Base-by-base conservation (phyloP, 1,284 basidiomycete species). In the Cryptococcus maquisensis region DNA sequence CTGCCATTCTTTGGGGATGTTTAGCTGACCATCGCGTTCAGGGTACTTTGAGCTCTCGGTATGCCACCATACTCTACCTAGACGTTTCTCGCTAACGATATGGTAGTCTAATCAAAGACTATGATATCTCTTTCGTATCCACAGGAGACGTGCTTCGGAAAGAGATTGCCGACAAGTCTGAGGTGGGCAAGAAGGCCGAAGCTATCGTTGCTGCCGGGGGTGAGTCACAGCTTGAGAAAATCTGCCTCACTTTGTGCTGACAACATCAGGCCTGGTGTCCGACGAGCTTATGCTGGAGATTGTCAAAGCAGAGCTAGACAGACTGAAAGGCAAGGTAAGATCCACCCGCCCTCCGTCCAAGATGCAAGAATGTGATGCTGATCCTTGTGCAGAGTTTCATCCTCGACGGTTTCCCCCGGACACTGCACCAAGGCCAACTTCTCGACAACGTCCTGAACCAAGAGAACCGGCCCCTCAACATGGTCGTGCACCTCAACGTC, bases 391-490 rank as follows among this genome's bases (percentile, higher is more conserved):
- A 76, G 74, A 73, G 71, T 64, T 97, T 94, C 94, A 88, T 98
- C 61, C 77, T 98, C 36, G 95, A 99, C 68, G 95, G 95, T 5
- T 98, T 98, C 70, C 95, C 95, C 32, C 85, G 95, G 39, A 99
- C 95, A 2, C 76, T 95, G 2, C 84, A 83, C 16, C 95, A 99
- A 76, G 95, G 90, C 1, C 79, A 86, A 71, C 79, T 95, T 43
- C 81, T 99, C 10, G 90, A 97, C 59, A 49, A 66, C 5, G 71
- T 77, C 12, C 63, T 80, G 38, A 67, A 65, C 13, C 55, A 68
- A 45, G 66, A 72, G 48, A 69, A 71, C 39, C 64, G 72, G 48
- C 71, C 89, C 21, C 78, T 98, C 53, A 91, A 86, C 60, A 81
- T 98, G 56, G 84, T 98, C 47, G 84, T 96, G 52, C 92, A 96